phyloP scores from a whole-genome alignment of 768 basidiomycete species.

The Termitomyces sp. region DNA sequence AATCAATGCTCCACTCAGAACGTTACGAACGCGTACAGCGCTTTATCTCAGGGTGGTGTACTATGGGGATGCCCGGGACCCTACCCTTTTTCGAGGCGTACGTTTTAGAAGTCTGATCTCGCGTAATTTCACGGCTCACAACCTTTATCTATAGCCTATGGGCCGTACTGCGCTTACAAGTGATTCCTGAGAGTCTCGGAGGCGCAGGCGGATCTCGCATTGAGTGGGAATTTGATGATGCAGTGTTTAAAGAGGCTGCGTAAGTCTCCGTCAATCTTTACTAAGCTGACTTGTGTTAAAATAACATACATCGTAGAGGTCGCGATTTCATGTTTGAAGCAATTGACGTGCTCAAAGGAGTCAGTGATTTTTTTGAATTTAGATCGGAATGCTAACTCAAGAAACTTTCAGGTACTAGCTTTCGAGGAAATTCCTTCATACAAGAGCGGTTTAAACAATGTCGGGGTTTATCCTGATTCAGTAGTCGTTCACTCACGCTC shows the following conservation, averaged over 20 bases:
- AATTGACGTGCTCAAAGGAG: conserved; percentile 87
- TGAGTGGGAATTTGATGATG: conserved; percentile 92
- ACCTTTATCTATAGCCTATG: conserved; percentile 45
- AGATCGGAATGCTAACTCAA: conserved; percentile 9
- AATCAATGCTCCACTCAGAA: conserved; percentile 34
- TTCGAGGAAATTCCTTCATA: conserved; percentile 67
- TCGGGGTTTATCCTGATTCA: conserved; percentile 31
- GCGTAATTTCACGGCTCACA: conserved; percentile 1
- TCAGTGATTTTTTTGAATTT: conserved; percentile 36
- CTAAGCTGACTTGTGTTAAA: conserved; percentile 13
- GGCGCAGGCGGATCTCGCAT: conserved; percentile 73
- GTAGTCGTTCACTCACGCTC: conserved; percentile 49
- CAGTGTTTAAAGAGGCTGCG: conserved; percentile 92
- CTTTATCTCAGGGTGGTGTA: conserved; percentile 82
- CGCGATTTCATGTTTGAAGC: conserved; percentile 95
- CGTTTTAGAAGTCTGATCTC: conserved; percentile 18
- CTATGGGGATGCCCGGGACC: conserved; percentile 83
- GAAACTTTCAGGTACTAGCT: conserved; percentile 39
- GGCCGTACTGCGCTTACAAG: conserved; percentile 79
- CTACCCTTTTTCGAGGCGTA: conserved; percentile 80
- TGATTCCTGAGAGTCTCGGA: conserved; percentile 74
- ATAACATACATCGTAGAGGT: conserved; percentile 50
- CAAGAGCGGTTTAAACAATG: conserved; percentile 29
- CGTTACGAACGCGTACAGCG: conserved; percentile 71
- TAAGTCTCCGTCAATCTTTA: conserved; percentile 40